A percentile compares a stretch with the other conserved stretches of the same genome.
Evolutionary conservation across 352 stramenopile species (phyloP).

Genomic region (Globisporangium camurandrum): DNA sequence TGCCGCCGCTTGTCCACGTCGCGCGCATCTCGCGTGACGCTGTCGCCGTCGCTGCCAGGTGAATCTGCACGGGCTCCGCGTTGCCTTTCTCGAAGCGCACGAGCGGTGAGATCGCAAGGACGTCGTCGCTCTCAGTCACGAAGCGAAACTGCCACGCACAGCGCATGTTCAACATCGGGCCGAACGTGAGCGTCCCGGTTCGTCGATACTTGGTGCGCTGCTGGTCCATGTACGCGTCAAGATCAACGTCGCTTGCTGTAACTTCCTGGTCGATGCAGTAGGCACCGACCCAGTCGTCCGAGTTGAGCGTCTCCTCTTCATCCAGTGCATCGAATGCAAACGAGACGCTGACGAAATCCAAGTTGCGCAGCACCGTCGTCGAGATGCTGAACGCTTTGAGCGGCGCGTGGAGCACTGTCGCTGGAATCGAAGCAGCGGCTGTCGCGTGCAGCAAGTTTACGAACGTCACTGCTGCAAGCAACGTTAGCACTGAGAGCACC

Average conservation of each 20-base stretch:
- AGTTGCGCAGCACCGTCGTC: constrained; percentile 16
- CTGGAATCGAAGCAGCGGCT: background rate
- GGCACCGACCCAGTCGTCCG: constrained; percentile 10
- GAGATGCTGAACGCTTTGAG: constrained; percentile 8
- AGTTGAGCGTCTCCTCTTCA: constrained; percentile 6
- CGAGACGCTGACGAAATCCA: constrained; percentile 22
- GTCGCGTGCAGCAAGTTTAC: background rate
- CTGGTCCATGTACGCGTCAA: constrained; percentile 12
- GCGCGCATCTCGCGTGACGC: constrained; percentile 33
- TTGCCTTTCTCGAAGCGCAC: constrained; percentile 27
- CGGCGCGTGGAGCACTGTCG: constrained; percentile 5
- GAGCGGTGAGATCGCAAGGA: constrained; percentile 24
- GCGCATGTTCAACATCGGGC: constrained; percentile 23
- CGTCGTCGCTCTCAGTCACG: constrained; percentile 18
- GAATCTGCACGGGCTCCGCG: constrained; percentile 26
- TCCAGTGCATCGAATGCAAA: constrained; percentile 16
- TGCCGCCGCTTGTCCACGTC: constrained; percentile 41
- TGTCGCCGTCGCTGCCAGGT: constrained; percentile 7
- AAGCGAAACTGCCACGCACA: constrained; percentile 24
- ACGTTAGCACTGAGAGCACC: background rate
- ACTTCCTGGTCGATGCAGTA: constrained; percentile 15
- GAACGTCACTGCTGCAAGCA: background rate
- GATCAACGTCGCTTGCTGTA: background rate
- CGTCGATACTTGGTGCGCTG: constrained; percentile 1
- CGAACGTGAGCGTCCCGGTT: constrained; percentile 7